These are phyloP conservation scores for Cytospora piceae DNA, from an alignment of 2,329 filamentous ascomycete species.

Conservation along the genomic window DNA sequence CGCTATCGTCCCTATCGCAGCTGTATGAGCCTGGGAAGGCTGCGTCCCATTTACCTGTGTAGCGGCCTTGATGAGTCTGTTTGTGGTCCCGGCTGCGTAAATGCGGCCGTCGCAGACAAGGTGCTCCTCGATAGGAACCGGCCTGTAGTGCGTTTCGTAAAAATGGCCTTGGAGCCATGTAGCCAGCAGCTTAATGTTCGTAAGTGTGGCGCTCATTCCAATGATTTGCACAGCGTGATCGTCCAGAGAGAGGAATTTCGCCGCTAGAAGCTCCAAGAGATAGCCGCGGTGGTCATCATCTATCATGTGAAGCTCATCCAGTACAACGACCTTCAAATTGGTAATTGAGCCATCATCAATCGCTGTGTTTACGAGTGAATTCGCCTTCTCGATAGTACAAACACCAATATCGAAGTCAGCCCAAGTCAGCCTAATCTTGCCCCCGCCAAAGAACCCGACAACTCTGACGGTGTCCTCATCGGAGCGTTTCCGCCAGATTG, in stretches of 20 bases:
- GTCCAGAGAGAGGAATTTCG: conserved; percentile 69
- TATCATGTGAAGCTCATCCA: conserved; percentile 83
- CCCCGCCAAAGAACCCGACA: conserved; percentile 75
- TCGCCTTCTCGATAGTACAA: conserved; percentile 83
- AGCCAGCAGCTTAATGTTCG: conserved; percentile 73
- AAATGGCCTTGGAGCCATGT: conserved; percentile 72
- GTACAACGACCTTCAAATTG: conserved; percentile 68
- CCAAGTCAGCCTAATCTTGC: conserved; percentile 69
- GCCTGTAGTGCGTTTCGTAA: conserved; percentile 73
- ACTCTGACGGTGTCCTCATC: conserved; percentile 65
- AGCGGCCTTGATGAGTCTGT: conserved; percentile 60
- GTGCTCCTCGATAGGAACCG: conserved; percentile 76
- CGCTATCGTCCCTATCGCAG: conserved; percentile 53
- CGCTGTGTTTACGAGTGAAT: conserved; percentile 71
- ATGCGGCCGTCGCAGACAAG: conserved; percentile 72
- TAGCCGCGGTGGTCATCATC: conserved; percentile 78
- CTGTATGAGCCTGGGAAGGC: conserved; percentile 40
- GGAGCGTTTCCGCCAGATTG: conserved; percentile 57
- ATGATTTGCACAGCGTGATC: conserved; percentile 69
- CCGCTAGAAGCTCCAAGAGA: conserved; percentile 73
- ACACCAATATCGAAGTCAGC: conserved; percentile 76
- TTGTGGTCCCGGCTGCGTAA: conserved; percentile 64
- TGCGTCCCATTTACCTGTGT: conserved; percentile 46
- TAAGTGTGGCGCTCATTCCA: conserved; percentile 80
- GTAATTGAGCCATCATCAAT: conserved; percentile 71